Percentiles rank a stretch among this genome's conserved stretches.
phyloP scores from a whole-genome alignment of 169 alveolate genomes.

The Cyclospora cayetanensis region DNA sequence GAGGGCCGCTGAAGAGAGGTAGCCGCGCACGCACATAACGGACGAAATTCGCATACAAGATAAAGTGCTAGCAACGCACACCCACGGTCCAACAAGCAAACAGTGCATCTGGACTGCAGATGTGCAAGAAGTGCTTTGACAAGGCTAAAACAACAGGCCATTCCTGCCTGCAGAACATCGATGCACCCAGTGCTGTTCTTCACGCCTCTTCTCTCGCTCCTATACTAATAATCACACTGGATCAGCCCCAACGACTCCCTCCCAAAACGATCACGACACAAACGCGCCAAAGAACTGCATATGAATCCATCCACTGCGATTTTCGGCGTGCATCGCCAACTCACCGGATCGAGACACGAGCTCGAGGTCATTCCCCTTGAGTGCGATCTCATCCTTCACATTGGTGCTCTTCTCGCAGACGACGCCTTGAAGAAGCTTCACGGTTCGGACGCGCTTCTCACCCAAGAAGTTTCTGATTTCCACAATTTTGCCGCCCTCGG shows the following conservation, averaged over 20 bases:
- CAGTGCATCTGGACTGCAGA: too few relatives aligned
- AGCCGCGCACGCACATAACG: too few relatives aligned
- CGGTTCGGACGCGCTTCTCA: conserved; percentile 95
- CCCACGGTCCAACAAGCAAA: too few relatives aligned
- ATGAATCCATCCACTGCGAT: not conserved
- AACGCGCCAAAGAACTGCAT: not conserved
- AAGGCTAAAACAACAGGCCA: not conserved
- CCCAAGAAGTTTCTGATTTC: conserved; percentile 99
- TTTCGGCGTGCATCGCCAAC: not conserved
- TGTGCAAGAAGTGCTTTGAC: not conserved
- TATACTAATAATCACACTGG: too few relatives aligned
- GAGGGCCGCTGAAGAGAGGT: conserved; percentile 80
- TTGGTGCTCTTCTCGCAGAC: conserved; percentile 88
- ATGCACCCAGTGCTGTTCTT: too few relatives aligned
- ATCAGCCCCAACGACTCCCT: not conserved
- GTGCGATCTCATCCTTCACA: conserved; percentile 97
- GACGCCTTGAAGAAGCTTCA: conserved; percentile 79
- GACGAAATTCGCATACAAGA: too few relatives aligned
- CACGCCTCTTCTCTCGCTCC: too few relatives aligned
- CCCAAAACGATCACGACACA: not conserved
- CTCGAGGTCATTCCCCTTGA: conserved; percentile 97
- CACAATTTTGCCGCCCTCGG: conserved; percentile 94
- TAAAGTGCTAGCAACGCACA: too few relatives aligned
- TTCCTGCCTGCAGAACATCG: too few relatives aligned
- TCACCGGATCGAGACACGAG: conserved; percentile 95